Percentiles rank a stretch among this genome's conserved stretches.
phyloP scores from a whole-genome alignment of 805 yeast species.

The Blastobotrys terrestris region DNA sequence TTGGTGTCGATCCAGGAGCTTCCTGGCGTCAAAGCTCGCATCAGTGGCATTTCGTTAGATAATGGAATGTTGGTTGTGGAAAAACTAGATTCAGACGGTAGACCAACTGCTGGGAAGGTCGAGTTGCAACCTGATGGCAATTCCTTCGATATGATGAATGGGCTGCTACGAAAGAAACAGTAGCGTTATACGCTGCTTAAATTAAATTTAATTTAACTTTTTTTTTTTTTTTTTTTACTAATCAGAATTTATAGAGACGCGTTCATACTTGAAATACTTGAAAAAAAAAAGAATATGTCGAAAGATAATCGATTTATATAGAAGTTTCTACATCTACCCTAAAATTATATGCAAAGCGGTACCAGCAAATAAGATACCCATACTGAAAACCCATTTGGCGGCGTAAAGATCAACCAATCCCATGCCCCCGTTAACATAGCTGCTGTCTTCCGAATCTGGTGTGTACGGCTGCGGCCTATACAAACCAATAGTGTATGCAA shows the following conservation, averaged over 20 bases:
- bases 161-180: conserved; percentile 61
- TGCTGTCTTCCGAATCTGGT: conserved; percentile 25
- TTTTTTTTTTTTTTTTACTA: neutral
- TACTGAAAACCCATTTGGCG: conserved; percentile 17
- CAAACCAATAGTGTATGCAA: conserved; percentile 31
- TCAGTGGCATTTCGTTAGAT: conserved; percentile 77
- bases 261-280: too few species aligned
- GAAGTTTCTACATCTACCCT: neutral
- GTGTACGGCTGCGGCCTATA: conserved; percentile 34
- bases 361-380: conserved; percentile 12
- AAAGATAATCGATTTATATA: too few species aligned
- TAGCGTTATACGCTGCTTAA: neutral
- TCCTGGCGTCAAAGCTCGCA: conserved; percentile 49
- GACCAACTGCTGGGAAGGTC: conserved; percentile 47
- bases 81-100: conserved; percentile 46
- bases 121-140: conserved; percentile 96
- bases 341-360: conserved; percentile 15
- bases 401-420: conserved; percentile 11
- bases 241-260: neutral
- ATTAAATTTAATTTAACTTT: too few species aligned
- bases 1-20: conserved; percentile 59
- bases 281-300: too few species aligned
- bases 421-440: conserved; percentile 16
- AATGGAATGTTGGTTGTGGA: conserved; percentile 78
- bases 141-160: conserved; percentile 90